A percentile compares a stretch with the other conserved stretches of the same genome.
These are phyloP conservation scores for Boletellus ananas DNA, from an alignment of 768 basidiomycete species.

Conservation along the genomic window DNA sequence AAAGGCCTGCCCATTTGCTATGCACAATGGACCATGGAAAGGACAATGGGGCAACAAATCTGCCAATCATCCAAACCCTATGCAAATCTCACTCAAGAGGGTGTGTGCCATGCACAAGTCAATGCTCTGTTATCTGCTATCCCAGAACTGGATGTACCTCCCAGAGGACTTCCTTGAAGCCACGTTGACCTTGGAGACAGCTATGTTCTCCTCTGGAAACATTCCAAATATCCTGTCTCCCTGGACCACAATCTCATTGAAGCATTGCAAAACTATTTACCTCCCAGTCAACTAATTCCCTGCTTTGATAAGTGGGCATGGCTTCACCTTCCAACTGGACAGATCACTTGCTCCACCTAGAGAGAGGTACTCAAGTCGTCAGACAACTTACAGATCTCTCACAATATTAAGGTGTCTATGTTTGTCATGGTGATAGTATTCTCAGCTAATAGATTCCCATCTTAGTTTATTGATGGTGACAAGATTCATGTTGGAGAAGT, in stretches of 20 bases:
- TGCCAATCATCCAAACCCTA: conserved; percentile 21
- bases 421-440: too few relatives aligned
- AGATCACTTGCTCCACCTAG: conserved; percentile 7
- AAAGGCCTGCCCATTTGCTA: conserved; percentile 21
- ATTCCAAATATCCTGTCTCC: background rate
- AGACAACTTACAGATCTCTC: background rate
- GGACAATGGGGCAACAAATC: conserved; percentile 26
- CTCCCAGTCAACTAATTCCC: background rate
- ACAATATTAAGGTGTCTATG: conserved; percentile 12
- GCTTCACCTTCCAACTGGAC: conserved; percentile 21
- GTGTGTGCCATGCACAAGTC: conserved; percentile 14
- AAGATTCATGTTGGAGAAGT: too few relatives aligned
- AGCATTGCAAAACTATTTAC: background rate
- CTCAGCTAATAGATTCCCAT: too few relatives aligned
- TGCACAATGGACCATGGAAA: conserved; percentile 32
- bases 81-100: conserved; percentile 25
- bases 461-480: too few relatives aligned
- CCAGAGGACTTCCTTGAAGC: background rate
- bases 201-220: conserved; percentile 14
- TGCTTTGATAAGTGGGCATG: conserved; percentile 14
- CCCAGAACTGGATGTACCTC: background rate
- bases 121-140: conserved; percentile 3
- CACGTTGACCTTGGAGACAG: conserved; percentile 17
- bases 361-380: too few relatives aligned
- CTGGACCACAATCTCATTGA: background rate